These are phyloP conservation scores for Pseudodiploospora longispora DNA, from an alignment of 2,329 filamentous ascomycete genomes.

Conservation along the genomic window DNA sequence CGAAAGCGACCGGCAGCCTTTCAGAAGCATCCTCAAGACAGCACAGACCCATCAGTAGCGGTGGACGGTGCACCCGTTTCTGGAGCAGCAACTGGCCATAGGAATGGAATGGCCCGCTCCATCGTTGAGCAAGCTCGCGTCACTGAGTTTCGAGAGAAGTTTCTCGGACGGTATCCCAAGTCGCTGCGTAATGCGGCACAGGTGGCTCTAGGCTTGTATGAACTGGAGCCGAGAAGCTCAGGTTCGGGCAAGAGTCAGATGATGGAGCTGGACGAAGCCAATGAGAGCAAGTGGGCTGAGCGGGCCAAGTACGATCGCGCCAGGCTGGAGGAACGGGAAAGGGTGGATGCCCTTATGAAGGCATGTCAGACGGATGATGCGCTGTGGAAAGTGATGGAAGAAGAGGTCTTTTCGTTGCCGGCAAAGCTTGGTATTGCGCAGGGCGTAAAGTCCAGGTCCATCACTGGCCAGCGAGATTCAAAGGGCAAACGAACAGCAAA, in stretches of 20 bases:
- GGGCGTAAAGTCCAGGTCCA: no score
- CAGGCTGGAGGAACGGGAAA: conserved; percentile 37
- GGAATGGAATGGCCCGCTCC: conserved; percentile 16
- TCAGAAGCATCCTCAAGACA: conserved; percentile 1
- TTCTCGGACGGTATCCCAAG: conserved; percentile 29
- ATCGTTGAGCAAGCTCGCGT: conserved; percentile 25
- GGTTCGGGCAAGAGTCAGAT: conserved; percentile 12
- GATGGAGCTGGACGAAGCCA: conserved; percentile 22
- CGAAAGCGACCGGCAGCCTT: conserved; percentile 14
- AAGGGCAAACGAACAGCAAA: conserved; percentile 11
- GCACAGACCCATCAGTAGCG: not conserved
- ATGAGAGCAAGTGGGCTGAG: conserved; percentile 26
- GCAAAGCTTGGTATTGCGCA: conserved; percentile 44
- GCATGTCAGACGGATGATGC: conserved; percentile 51
- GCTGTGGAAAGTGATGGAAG: conserved; percentile 59
- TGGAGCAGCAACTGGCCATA: not conserved
- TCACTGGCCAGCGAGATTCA: not conserved
- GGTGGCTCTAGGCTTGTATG: conserved; percentile 30
- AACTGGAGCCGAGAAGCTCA: conserved; percentile 20
- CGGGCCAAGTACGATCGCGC: conserved; percentile 26
- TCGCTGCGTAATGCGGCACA: conserved; percentile 33
- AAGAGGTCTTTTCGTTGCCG: conserved; percentile 57
- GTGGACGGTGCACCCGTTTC: not conserved
- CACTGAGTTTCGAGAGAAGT: conserved; percentile 24
- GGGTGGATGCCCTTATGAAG: conserved; percentile 48